Conservation (phyloP, 2,329 filamentous ascomycete species). For the Cercospora zeina region DNA sequence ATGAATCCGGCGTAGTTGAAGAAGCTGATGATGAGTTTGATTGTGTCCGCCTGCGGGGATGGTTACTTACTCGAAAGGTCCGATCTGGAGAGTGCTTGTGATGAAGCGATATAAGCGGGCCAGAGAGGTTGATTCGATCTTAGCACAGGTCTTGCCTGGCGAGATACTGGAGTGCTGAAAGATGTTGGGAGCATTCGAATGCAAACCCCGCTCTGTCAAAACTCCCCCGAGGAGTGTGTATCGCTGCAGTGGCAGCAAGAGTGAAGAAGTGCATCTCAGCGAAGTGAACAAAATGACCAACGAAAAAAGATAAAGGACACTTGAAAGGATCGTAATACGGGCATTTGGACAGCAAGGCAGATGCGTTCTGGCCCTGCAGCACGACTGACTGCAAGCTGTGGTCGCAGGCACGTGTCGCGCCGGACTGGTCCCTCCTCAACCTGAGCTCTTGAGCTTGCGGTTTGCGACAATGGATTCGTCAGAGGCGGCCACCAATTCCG, state of each 20-base stretch:
- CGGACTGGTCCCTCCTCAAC: background rate
- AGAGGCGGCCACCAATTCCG: background rate
- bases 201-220: too few species aligned
- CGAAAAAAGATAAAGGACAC: background rate
- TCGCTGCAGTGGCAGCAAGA: slow-evolving; percentile 19
- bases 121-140: background rate
- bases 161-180: slow-evolving; percentile 28
- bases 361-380: background rate
- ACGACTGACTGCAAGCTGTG: slow-evolving; percentile 2
- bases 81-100: background rate
- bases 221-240: slow-evolving; percentile 23
- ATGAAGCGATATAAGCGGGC: background rate
- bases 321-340: background rate
- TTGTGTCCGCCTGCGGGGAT: background rate
- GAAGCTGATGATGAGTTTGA: background rate
- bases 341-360: background rate
- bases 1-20: slow-evolving; percentile 1
- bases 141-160: background rate
- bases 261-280: slow-evolving; percentile 26
- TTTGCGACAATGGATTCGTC: background rate
- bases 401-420: background rate
- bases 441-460: background rate
- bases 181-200: slow-evolving; percentile 37
- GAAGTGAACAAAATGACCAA: slow-evolving; percentile 14
- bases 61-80: too few species aligned